phyloP scores from a whole-genome alignment of 2,329 filamentous ascomycete genomes.

The Fusarium albidum region DNA sequence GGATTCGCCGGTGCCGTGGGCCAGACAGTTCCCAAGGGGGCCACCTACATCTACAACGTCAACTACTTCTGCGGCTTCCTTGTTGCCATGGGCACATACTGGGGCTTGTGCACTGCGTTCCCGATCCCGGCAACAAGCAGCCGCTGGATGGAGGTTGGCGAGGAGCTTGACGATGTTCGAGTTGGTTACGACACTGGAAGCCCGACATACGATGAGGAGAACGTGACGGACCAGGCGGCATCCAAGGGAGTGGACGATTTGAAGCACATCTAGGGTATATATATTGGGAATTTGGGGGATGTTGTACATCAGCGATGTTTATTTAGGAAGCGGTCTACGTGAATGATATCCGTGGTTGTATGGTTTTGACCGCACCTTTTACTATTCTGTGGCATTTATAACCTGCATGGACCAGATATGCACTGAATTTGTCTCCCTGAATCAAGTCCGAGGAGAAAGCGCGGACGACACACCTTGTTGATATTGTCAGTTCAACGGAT shows the following conservation, averaged over 20 bases:
- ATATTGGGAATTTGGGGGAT: neutral
- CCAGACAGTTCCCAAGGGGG: conserved; percentile 74
- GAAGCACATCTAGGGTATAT: conserved; percentile 20
- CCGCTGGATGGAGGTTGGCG: conserved; percentile 79
- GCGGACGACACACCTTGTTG: no score
- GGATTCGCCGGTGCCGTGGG: conserved; percentile 88
- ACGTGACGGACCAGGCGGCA: conserved; percentile 17
- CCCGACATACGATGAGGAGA: conserved; percentile 51
- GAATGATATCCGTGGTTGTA: neutral
- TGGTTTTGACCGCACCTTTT: neutral
- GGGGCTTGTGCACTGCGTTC: conserved; percentile 70
- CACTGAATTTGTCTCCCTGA: no score
- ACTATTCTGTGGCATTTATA: no score
- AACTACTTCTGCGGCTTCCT: conserved; percentile 91
- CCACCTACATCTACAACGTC: conserved; percentile 86
- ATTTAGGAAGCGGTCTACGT: neutral
- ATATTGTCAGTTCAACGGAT: no score
- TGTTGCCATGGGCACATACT: conserved; percentile 74
- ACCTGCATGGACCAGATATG: no score
- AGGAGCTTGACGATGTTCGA: conserved; percentile 64
- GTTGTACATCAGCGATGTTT: neutral
- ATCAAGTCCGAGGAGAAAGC: no score
- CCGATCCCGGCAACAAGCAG: conserved; percentile 80
- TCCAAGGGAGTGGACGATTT: conserved; percentile 14
- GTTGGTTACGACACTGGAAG: conserved; percentile 55